Evolutionary conservation across 1,139 yeast genomes (phyloP), one percentile per base, ranked within the genome.

Genomic region (Wickerhamomyces sp.): DNA sequence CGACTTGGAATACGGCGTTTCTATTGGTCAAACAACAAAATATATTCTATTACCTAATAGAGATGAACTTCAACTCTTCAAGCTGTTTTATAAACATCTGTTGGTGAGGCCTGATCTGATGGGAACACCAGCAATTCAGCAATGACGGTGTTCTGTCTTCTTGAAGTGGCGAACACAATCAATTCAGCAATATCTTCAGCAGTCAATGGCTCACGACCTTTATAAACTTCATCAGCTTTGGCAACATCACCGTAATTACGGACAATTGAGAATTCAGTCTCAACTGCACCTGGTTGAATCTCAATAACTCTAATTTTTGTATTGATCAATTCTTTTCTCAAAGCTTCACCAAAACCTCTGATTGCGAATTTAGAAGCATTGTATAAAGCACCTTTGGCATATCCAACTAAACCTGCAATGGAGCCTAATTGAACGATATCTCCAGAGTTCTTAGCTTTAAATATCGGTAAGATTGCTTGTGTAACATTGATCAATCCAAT

Each of bases 321-420:
- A 62, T 73, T 71, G 53, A 87, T 79, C 60, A 82, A 72, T 64
- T 89, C 96, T 65, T 85, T 85, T 64, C 96, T 77, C 65, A 88
- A 72, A 6, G 87, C 75, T 41, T 81, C 81, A 23, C 91, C 76
- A 63, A 89, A 89, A 0, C 90, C 84, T 53, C 81, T 76, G 32
- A 89, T 79, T 23, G 93, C 88, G 37, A 90, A 87, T 66, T 89
- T 89, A 43, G 93, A 79, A n/a, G 95, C 85, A 68, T 96, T 88
- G 68, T 89, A 89, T 54, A 89, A 82, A 10, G 88, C 79, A 40
- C 95, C 96, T 43, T 84, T 89, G 34, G 94, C 91, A 66, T 89
- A 88, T 0, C 93, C 81, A 48, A 87, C 95, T 59, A 87, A 75
- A 33, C 96, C 96, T 14, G 96, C 96, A 63, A 88, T 84, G 2